These are phyloP conservation scores for Salisapilia sapeloensis DNA, from an alignment of 352 stramenopile species.

Conservation along the genomic window DNA sequence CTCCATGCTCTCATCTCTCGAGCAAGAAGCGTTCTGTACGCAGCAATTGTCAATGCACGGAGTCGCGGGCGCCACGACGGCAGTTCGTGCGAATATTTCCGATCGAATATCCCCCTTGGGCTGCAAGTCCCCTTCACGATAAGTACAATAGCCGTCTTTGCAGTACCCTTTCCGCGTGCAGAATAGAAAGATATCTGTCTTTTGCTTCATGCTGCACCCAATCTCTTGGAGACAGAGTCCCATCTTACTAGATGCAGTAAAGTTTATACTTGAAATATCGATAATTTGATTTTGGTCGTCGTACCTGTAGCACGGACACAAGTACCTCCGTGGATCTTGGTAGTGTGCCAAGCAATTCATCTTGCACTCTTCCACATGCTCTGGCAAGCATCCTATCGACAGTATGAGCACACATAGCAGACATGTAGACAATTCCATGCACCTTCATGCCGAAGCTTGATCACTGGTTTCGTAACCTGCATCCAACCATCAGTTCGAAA, in stretches of 20 bases:
- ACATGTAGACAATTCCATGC: no score
- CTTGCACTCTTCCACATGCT: slow-evolving; percentile 29
- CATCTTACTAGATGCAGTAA: slow-evolving; percentile 25
- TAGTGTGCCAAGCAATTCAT: slow-evolving; percentile 33
- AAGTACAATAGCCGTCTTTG: slow-evolving; percentile 62
- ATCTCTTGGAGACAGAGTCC: slow-evolving; percentile 40
- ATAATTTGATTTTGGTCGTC: no score
- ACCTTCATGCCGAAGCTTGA: no score
- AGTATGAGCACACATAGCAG: no score
- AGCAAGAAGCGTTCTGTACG: slow-evolving; percentile 13
- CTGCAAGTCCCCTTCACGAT: slow-evolving; percentile 36
- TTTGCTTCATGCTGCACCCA: slow-evolving; percentile 43
- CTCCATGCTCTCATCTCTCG: slow-evolving; percentile 27
- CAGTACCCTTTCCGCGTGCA: slow-evolving; percentile 64
- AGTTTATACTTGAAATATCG: no score
- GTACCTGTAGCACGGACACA: slow-evolving; percentile 62
- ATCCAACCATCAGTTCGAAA: no score
- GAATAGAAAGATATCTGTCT: slow-evolving; percentile 37
- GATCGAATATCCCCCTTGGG: slow-evolving; percentile 24
- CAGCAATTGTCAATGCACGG: slow-evolving; percentile 57
- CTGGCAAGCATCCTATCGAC: slow-evolving; percentile 18
- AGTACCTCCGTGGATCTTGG: slow-evolving; percentile 26
- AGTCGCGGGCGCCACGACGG: slow-evolving; percentile 25
- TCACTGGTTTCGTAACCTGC: no score
- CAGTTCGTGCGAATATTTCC: slow-evolving; percentile 43